phyloP scores from a whole-genome alignment of 164 flowering plant genomes.

The Cinnamomum micranthum region DNA sequence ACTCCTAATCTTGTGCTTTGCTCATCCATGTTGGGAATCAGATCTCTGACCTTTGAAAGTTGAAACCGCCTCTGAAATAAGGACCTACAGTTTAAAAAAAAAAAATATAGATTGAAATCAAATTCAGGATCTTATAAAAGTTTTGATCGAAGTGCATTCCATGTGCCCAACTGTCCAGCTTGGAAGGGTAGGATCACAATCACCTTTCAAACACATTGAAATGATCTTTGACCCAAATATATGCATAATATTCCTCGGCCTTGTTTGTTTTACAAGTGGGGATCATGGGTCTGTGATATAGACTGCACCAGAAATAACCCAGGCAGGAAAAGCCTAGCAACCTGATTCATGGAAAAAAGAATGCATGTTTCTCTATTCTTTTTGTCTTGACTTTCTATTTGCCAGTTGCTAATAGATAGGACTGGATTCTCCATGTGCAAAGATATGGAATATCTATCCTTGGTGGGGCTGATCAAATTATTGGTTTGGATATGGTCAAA shows the following conservation, averaged over 20 bases:
- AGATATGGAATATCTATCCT: background rate
- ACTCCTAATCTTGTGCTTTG: conserved; percentile 8
- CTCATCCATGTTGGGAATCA: conserved; percentile 10
- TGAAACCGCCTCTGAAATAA: conserved; percentile 5
- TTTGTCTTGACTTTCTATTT: background rate
- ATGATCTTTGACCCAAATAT: background rate
- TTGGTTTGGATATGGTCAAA: background rate
- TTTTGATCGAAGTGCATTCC: conserved; percentile 24
- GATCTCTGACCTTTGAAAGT: conserved; percentile 14
- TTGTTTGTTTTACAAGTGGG: background rate
- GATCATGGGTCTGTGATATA: background rate
- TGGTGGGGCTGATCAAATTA: background rate
- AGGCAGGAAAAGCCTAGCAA: background rate
- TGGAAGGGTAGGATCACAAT: conserved; percentile 5
- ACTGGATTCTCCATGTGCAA: background rate
- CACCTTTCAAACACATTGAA: background rate
- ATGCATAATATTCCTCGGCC: background rate
- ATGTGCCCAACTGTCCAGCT: conserved; percentile 31
- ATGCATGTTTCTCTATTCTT: background rate
- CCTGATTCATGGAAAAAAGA: background rate
- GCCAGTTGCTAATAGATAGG: background rate
- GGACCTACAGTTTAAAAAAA: conserved; percentile 2
- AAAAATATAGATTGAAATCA: background rate
- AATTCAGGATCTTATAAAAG: conserved; percentile 32
- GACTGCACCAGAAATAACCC: background rate